Percentiles rank a stretch among this genome's conserved stretches.
Evolutionary conservation across 306 rosid species (phyloP).

Genomic region (Vigna trinervia): DNA sequence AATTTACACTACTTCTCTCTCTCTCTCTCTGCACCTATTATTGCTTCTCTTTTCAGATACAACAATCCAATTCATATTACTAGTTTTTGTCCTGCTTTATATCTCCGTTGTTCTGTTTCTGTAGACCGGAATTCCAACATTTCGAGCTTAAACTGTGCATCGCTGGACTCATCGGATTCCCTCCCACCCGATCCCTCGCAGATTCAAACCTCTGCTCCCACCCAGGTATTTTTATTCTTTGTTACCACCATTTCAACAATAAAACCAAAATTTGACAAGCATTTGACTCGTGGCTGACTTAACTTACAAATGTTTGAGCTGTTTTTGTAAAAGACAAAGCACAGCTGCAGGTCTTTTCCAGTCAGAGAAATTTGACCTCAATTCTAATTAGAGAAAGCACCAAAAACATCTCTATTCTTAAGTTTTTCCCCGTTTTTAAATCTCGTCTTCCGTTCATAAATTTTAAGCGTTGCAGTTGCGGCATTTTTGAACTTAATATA

Average conservation of each 20-base stretch:
- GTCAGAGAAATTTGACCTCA: neutral
- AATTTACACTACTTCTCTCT: too few relatives aligned
- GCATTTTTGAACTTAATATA: too few relatives aligned
- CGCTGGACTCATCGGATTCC: slow-evolving; percentile 42
- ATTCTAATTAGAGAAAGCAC: neutral
- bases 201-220: neutral
- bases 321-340: neutral
- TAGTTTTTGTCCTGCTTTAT: neutral
- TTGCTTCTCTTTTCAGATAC: neutral
- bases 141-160: slow-evolving; percentile 46
- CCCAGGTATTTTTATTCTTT: slow-evolving; percentile 50
- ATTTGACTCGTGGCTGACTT: neutral
- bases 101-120: neutral
- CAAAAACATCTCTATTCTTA: too few relatives aligned
- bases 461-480: too few relatives aligned
- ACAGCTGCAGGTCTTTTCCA: neutral
- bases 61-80: neutral
- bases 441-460: too few relatives aligned
- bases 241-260: neutral
- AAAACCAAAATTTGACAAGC: neutral
- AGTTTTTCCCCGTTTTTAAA: too few relatives aligned
- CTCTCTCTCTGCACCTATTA: neutral
- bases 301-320: too few relatives aligned
- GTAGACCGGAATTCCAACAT: slow-evolving; percentile 38
- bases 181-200: slow-evolving; percentile 45